Base-by-base conservation (phyloP, 345 rosid species). In the Laguncularia racemosa region DNA sequence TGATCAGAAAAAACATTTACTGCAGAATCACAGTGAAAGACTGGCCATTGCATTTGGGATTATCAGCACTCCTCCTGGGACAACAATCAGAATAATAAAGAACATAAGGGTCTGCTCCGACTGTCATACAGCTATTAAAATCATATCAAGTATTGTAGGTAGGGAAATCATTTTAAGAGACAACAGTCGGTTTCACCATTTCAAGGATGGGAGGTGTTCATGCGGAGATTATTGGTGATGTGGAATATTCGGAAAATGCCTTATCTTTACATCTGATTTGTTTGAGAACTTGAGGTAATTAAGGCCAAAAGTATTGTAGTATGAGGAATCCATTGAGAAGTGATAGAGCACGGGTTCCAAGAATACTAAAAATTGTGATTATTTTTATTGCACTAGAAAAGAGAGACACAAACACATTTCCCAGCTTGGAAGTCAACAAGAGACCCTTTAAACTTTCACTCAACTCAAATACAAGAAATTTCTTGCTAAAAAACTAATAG, bases 161-260 rank as follows among this genome's bases (percentile, higher is more conserved):
- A 78, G 93, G 65, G 86, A 83, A 66, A 82, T 88, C 33, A 63
- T 88, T 26, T 81, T 88, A 1, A 74, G 96, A 64, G 96, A 88
- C 62, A 85, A 80, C 60, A 88, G 80, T 60, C 73, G 91, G 28
- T 88, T 91, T 71, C 91, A 83, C 62, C 95, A 85, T 78, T 88
- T 85, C 53, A 77, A 71, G 56, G 71, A 65, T 64, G 89, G 91
- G 13, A 70, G 65, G 54, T 88, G 95, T 67, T 88, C 91, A 13
- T 88, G 95, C 66, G 82, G 82, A 68, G 91, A 87, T 70, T 87
- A 83, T 55, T 91, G 89, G 95, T 88, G 71, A 77, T 13, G 19
- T 53, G 33, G 16, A 33, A 33, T 0, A 4, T 33, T 33, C 9
- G 11, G 40, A 33, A 33, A 33, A 6, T 33, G 40, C 3, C 40